Base-by-base conservation (phyloP, 192 early-diverging fungal species). In the Coemansia aciculifera region DNA sequence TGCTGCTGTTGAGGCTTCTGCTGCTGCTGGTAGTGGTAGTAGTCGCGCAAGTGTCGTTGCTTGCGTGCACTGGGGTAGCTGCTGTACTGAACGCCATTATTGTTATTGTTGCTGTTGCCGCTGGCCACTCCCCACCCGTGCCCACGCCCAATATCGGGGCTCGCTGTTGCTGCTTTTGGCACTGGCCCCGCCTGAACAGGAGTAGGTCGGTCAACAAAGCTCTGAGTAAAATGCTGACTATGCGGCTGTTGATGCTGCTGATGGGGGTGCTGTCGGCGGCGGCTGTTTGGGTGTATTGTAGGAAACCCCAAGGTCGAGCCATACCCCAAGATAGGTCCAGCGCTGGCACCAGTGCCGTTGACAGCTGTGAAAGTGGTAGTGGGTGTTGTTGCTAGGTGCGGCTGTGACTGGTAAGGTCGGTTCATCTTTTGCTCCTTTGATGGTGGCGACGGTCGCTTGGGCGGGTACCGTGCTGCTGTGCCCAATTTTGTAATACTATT, bases 351-450 rank as follows among this genome's bases (percentile, higher is more conserved):
- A 3, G 51, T 54, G 11, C 51, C 51, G 13, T 54, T 54, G 51
- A 31, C 51, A 29, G 48, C 5, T 21, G 51, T 27, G 15, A 4
- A 21, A 21, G 19, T 48, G 39, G 31, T 66, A 15, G 31, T 32
- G 44, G 31, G 44, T n/a, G 36, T 46, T 29, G 49, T 31, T 37
- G 15, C 66, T 13, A 36, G 21, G 54, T n/a, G 66, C 10, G 39
- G 65, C 38, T 67, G 54, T 32, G 48, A 56, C 54, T 67, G 66
- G 54, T 39, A 34, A 39, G 48, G 64, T 27, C 48, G 64, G 49
- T 56, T 36, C 64, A 36, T 49, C 48, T 54, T 31, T 54, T 12
- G 5, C 54, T 56, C 29, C 54, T 56, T 56, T 56, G 54, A 32
- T 32, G 54, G 54, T 17, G 29, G 29, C 12, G 54, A 17, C 12